phyloP scores from a whole-genome alignment of 2,329 filamentous ascomycete species.

The Diaporthe nobilis region DNA sequence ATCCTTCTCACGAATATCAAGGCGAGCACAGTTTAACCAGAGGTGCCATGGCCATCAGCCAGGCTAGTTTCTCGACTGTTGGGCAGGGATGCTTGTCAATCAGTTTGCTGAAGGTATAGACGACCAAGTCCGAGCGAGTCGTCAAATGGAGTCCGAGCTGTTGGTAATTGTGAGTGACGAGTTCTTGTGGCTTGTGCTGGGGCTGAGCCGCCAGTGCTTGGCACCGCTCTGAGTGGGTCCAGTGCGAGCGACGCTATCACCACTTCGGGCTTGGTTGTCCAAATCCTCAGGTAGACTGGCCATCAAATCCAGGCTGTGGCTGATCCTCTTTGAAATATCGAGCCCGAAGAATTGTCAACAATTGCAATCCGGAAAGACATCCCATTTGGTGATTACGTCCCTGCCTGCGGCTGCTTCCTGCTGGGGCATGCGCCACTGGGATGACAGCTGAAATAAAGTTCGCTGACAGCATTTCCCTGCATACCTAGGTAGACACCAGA shows the following conservation, averaged over 20 bases:
- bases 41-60: background rate
- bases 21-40: background rate
- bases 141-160: background rate
- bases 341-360: background rate
- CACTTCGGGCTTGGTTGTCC: background rate
- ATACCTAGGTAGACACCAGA: too few relatives aligned
- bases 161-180: background rate
- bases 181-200: constrained; percentile 1
- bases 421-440: background rate
- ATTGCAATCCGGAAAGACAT: background rate
- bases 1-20: background rate
- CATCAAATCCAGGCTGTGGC: background rate
- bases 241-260: constrained; percentile 20
- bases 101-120: too few relatives aligned
- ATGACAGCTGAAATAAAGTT: background rate
- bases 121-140: background rate
- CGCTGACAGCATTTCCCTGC: background rate
- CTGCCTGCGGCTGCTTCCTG: background rate
- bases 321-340: background rate
- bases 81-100: background rate
- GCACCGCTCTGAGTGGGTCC: constrained; percentile 14
- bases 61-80: too few relatives aligned
- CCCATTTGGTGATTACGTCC: background rate
- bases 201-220: background rate
- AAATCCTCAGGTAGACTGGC: too few relatives aligned